Base-by-base conservation (phyloP, 2,329 filamentous ascomycete genomes). In the Zymoseptoria crescenta region DNA sequence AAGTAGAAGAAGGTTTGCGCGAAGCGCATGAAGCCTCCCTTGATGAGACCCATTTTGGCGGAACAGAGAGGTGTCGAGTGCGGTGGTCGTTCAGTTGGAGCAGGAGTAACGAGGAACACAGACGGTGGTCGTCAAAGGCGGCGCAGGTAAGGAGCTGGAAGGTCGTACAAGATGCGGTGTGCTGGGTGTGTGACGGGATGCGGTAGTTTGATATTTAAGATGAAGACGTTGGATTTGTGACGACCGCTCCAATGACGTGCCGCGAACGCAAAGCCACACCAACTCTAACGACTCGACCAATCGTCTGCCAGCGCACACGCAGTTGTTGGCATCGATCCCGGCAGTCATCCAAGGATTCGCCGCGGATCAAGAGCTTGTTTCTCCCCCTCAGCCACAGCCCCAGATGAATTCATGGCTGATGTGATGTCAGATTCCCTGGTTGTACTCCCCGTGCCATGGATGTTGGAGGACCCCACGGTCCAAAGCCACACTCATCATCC, bases 1-100 rank as follows among this genome's bases (percentile, higher is more conserved):
- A 81, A 76, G 66, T 93, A 89, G 69, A 95, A 77, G 72, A 87
- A 80, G 72, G 87, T 87, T 69, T 90, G 87, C 45, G 70, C 75
- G 56, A 82, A 75, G 69, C 89, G 90, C 67, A 96, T 83, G 67
- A 83, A 79, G 62, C 86, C 73, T 64, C 85, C 83, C 60, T 73
- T 73, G 67, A 73, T 56, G 64, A 73, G 62, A 61, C 68, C 72
- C 72, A 74, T 74, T 41, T 13, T 52, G 59, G 49, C 28, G 55
- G 49, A 29, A 27, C 16, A 16, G 45, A 20, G 35, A 24, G 10
- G 48, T 20, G n/a, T 13, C 16, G 28, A 21, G 13, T 21, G 20
- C 59, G 55, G 35, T 51, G 53, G 55, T 54, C 19, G 52, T 54
- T 45, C 35, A 16, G 35, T 41, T 9, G 35, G 5, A 41, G 35